Conservation (phyloP, 2,329 filamentous ascomycete genomes). For the Hirsutella minnesotensis region DNA sequence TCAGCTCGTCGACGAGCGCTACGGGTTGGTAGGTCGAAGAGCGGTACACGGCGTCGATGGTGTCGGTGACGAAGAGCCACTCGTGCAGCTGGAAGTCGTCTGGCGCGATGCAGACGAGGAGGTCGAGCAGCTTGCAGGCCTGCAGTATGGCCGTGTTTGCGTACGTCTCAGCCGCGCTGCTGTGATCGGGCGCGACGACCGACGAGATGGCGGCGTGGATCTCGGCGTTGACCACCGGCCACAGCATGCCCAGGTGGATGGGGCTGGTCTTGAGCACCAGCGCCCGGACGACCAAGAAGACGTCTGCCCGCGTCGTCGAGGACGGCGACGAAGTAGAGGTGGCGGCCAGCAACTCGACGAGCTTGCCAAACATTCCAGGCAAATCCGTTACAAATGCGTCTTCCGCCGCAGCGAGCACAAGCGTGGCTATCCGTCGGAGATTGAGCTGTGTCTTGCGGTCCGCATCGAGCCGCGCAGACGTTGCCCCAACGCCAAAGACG, state of each 20-base stretch:
- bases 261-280: slow-evolving; percentile 68
- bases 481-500: slow-evolving; percentile 95
- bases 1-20: slow-evolving; percentile 74
- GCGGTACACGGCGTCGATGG: slow-evolving; percentile 88
- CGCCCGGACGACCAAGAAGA: slow-evolving; percentile 79
- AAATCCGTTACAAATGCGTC: slow-evolving; percentile 76
- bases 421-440: slow-evolving; percentile 66
- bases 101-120: slow-evolving; percentile 73
- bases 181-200: slow-evolving; percentile 55
- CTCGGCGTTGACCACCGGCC: slow-evolving; percentile 83
- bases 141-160: slow-evolving; percentile 70
- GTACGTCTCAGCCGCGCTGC: slow-evolving; percentile 56
- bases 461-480: slow-evolving; percentile 85
- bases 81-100: slow-evolving; percentile 98
- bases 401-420: slow-evolving; percentile 63
- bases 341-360: slow-evolving; percentile 76
- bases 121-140: slow-evolving; percentile 85
- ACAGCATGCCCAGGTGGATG: slow-evolving; percentile 70
- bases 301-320: slow-evolving; percentile 74
- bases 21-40: slow-evolving; percentile 55
- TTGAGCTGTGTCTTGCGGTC: slow-evolving; percentile 89
- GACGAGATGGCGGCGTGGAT: slow-evolving; percentile 70
- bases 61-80: slow-evolving; percentile 96
- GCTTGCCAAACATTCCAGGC: slow-evolving; percentile 61
- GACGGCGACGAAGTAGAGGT: slow-evolving; percentile 85